Evolutionary conservation across 306 rosid species (phyloP).

Genomic region (Psophocarpus tetragonolobus): DNA sequence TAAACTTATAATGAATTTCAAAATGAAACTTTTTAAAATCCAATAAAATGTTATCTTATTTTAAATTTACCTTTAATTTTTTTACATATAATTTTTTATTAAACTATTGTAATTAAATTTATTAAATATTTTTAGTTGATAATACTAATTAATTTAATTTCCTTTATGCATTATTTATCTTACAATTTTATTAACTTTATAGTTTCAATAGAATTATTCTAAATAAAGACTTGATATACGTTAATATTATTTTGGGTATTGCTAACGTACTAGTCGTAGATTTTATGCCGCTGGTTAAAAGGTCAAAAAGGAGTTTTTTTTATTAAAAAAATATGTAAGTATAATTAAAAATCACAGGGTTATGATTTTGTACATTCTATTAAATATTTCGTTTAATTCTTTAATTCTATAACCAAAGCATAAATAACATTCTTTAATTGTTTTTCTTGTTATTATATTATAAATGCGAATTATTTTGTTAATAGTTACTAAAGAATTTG

Average conservation of each 20-base stretch:
- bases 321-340: no score
- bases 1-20: not conserved
- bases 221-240: not conserved
- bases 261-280: no score
- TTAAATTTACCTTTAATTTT: not conserved
- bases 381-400: no score
- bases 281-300: no score
- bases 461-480: no score
- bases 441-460: no score
- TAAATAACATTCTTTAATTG: no score
- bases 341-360: no score
- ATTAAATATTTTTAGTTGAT: not conserved
- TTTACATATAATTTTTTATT: not conserved
- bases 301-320: no score
- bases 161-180: not conserved
- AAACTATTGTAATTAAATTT: not conserved
- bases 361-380: no score
- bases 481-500: no score
- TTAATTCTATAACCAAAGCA: no score
- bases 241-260: not conserved
- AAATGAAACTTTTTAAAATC: not conserved
- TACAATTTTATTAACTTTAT: not conserved
- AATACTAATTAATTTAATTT: not conserved
- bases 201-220: not conserved
- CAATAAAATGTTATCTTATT: not conserved